Conservation (phyloP, 1,284 basidiomycete genomes). For the Garcileccinum viscosum region DNA sequence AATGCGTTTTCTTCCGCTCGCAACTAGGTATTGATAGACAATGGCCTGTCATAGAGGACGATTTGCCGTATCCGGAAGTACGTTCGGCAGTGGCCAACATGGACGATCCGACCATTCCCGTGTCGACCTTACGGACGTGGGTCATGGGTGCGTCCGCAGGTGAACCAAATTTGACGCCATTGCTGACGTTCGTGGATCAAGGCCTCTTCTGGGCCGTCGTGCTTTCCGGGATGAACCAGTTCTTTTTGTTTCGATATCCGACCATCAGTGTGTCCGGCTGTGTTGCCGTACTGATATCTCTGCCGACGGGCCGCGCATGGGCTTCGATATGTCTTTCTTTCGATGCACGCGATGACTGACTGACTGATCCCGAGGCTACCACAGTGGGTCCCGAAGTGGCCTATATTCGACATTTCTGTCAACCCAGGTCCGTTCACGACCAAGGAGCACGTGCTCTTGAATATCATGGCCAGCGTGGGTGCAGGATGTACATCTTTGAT, state of each 20-base stretch:
- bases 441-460: conserved; percentile 72
- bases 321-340: conserved; percentile 40
- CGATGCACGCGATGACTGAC: neutral
- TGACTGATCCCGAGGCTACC: neutral
- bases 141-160: conserved; percentile 49
- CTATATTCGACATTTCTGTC: conserved; percentile 61
- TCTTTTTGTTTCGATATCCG: conserved; percentile 73
- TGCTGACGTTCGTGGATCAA: conserved; percentile 12
- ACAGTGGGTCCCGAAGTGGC: conserved; percentile 57
- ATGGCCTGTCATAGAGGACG: conserved; percentile 46
- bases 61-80: conserved; percentile 77
- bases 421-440: conserved; percentile 78
- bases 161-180: neutral
- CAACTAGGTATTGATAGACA: too few relatives aligned
- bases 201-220: conserved; percentile 59
- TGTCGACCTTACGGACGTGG: conserved; percentile 71
- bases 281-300: conserved; percentile 67
- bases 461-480: conserved; percentile 83
- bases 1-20: neutral
- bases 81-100: conserved; percentile 78
- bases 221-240: conserved; percentile 67
- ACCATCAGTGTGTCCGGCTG: conserved; percentile 56
- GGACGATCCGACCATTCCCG: conserved; percentile 69
- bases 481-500: conserved; percentile 43
- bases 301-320: conserved; percentile 70